Evolutionary conservation across 768 basidiomycete genomes (phyloP).

Genomic region (Crassisporium funariophilum): DNA sequence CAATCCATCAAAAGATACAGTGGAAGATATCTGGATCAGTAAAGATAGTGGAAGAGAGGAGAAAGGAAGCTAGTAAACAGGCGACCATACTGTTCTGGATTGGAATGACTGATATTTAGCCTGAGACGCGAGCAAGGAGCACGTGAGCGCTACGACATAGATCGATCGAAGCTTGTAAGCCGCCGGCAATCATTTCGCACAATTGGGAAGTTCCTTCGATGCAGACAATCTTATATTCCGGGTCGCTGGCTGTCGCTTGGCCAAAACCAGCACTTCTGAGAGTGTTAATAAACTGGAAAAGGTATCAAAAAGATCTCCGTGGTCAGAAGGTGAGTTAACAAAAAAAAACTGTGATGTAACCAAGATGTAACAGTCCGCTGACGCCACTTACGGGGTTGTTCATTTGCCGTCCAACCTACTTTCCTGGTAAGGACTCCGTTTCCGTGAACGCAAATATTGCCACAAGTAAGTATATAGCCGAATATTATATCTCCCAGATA

Average conservation of each 20-base stretch:
- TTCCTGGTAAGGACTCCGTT: no score
- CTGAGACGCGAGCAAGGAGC: constrained; percentile 24
- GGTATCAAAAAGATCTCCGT: constrained; percentile 10
- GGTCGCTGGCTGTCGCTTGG: no score
- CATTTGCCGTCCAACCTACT: neutral
- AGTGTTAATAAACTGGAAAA: no score
- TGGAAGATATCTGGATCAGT: constrained; percentile 15
- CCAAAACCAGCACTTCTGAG: no score
- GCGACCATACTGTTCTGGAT: constrained; percentile 8
- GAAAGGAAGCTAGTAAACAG: constrained; percentile 18
- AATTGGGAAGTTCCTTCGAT: no score
- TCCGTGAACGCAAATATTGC: no score
- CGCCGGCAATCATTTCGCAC: constrained; percentile 19
- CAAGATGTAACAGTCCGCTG: no score
- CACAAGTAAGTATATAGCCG: no score
- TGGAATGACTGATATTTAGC: constrained; percentile 11
- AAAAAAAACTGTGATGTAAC: constrained; percentile 1
- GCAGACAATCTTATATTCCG: no score
- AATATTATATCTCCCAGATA: no score
- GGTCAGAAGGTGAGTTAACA: constrained; percentile 6
- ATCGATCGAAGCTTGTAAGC: constrained; percentile 1
- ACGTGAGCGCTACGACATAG: constrained; percentile 31
- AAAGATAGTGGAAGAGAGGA: constrained; percentile 21
- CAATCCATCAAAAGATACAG: constrained; percentile 46
- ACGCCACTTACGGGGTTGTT: constrained; percentile 6